Evolutionary conservation across 2,329 filamentous ascomycete genomes (phyloP), one percentile per base, ranked within the genome.

Genomic region (Pseudogymnoascus sp.): DNA sequence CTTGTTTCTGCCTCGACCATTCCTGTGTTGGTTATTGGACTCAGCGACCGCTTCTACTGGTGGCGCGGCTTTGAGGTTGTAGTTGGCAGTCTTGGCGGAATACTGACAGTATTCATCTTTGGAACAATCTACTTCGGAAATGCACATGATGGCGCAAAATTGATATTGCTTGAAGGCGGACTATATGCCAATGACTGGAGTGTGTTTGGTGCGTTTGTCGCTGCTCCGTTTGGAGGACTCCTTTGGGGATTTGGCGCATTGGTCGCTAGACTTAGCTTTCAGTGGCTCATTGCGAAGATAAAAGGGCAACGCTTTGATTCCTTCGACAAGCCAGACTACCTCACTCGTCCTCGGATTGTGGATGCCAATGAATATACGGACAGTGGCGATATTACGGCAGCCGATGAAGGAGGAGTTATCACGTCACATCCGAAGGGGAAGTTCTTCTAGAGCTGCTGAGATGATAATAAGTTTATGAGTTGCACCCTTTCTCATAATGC

Each of bases 61-160:
- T 90, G 88, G 84, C 82, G 84, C 41, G 89, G 89, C 13, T 88
- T 90, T 67, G 89, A 94, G 72, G 88, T 92, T 26, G 82, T 94
- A 13, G 79, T 87, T 28, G 89, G 88, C 60, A 87, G 88, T 0
- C 77, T 92, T 0, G 89, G 89, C 8, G 89, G 89, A 15, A 83
- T 94, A 59, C 72, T 94, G 19, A 85, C 85, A 9, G 86, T 94
- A 63, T 94, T 92, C 75, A 79, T 92, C 67, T 94, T 92, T 65
- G 89, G 89, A 3, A 77, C 85, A 12, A 81, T 90, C 62, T 94
- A 92, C 76, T 92, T 88, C 69, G 86, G 85, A 52, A 79, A 84
- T 67, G 84, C 82, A 1, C 70, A 77, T 59, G 68, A 78, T 5
- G 89, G 86, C 4, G 85, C 79, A 1, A 77, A 85, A 61, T 80